Percentiles rank a stretch among this genome's conserved stretches.
These are phyloP conservation scores for Crithidia acanthocephali DNA, from an alignment of 208 protist species.

Conservation along the genomic window DNA sequence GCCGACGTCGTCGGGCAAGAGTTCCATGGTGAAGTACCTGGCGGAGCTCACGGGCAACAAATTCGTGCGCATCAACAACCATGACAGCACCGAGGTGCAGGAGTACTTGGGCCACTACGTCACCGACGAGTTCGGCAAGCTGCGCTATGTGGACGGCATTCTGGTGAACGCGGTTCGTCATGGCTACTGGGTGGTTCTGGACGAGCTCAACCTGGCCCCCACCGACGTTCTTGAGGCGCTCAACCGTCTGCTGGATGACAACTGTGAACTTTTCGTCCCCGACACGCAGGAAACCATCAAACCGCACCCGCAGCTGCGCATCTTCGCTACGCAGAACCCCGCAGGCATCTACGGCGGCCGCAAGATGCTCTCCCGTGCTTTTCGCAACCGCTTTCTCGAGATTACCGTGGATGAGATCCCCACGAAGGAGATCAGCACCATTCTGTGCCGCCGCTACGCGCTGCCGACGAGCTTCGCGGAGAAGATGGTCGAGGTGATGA, in stretches of 20 bases:
- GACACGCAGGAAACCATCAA: slow-evolving; percentile 99
- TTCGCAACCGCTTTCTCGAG: slow-evolving; percentile 99
- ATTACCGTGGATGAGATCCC: slow-evolving; percentile 99
- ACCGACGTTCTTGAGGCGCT: slow-evolving; percentile 99
- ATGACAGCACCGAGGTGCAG: slow-evolving; percentile 99
- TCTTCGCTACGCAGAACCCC: slow-evolving; percentile 99
- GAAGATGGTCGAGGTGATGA: slow-evolving; percentile 96
- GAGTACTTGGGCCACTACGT: slow-evolving; percentile 99
- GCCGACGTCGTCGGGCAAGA: slow-evolving; percentile 99
- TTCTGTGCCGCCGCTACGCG: slow-evolving; percentile 96
- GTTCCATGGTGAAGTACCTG: slow-evolving; percentile 99
- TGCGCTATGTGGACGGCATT: slow-evolving; percentile 98
- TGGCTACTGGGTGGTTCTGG: slow-evolving; percentile 99
- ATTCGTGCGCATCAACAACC: slow-evolving; percentile 99
- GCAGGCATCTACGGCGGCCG: slow-evolving; percentile 97
- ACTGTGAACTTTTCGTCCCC: slow-evolving; percentile 99
- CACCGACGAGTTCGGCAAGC: slow-evolving; percentile 94
- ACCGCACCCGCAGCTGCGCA: slow-evolving; percentile 98
- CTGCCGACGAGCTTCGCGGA: slow-evolving; percentile 94
- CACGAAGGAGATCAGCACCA: slow-evolving; percentile 96
- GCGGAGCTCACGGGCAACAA: slow-evolving; percentile 97
- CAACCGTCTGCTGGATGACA: slow-evolving; percentile 99
- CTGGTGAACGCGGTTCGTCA: slow-evolving; percentile 96
- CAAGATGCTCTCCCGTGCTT: slow-evolving; percentile 99
- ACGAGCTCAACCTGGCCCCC: slow-evolving; percentile 99